Conservation (phyloP, 208 protist species). For the Phytomonas sp. region DNA sequence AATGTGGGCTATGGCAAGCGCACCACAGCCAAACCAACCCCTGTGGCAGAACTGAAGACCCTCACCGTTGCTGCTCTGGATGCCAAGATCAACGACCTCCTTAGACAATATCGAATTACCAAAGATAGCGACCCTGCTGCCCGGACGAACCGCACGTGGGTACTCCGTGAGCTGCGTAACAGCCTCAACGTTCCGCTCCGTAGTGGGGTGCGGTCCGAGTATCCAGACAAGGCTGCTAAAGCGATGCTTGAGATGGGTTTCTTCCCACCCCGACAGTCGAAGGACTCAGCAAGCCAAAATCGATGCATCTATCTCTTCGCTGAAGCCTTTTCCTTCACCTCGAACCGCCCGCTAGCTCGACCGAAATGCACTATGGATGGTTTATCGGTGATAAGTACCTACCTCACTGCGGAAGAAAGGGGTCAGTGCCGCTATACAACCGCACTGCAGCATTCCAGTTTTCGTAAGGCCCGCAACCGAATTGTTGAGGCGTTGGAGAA, state of each 20-base stretch:
- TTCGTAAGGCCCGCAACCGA: conserved; percentile 74
- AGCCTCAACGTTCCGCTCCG: conserved; percentile 67
- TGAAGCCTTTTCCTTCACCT: conserved; percentile 77
- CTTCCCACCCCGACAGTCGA: conserved; percentile 33
- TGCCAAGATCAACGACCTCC: conserved; percentile 62
- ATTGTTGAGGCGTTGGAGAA: conserved; percentile 77
- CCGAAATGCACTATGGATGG: conserved; percentile 40
- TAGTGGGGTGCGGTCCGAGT: conserved; percentile 33
- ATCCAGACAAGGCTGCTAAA: conserved; percentile 48
- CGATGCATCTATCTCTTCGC: conserved; percentile 80
- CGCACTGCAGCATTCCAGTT: conserved; percentile 40
- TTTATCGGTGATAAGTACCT: conserved; percentile 42
- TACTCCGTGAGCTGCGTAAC: conserved; percentile 69
- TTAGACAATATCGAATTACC: conserved; percentile 57
- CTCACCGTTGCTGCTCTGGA: conserved; percentile 50
- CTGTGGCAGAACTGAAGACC: conserved; percentile 50
- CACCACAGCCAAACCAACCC: conserved; percentile 55
- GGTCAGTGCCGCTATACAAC: conserved; percentile 61
- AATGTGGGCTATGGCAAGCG: conserved; percentile 66
- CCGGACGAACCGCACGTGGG: conserved; percentile 70
- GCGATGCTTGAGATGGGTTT: conserved; percentile 66
- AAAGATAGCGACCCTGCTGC: conserved; percentile 44
- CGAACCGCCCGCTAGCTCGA: conserved; percentile 25
- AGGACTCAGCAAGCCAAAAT: conserved; percentile 60
- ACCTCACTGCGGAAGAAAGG: conserved; percentile 59